Evolutionary conservation across 2,329 filamentous ascomycete genomes (phyloP).

Genomic region (Penicillium hesseltinei): DNA sequence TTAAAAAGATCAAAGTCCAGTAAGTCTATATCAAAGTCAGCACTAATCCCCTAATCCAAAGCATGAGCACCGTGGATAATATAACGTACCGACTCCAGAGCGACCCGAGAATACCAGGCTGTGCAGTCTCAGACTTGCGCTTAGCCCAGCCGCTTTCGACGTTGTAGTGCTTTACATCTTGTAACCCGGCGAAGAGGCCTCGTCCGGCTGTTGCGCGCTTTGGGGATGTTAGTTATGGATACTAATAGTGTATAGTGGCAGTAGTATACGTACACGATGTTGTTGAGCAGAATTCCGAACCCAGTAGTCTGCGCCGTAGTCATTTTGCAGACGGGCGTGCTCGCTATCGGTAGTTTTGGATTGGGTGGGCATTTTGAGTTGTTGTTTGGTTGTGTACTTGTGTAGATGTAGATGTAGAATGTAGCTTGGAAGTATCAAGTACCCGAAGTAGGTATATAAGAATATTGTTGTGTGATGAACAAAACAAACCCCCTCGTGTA

Average conservation of each 20-base stretch:
- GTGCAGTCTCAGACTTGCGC: conserved; percentile 21
- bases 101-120: conserved; percentile 15
- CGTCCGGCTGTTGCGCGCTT: conserved; percentile 36
- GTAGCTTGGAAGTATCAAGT: background rate
- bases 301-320: conserved; percentile 40
- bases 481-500: background rate
- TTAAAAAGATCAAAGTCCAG: conserved; percentile 1
- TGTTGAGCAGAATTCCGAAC: conserved; percentile 23
- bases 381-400: background rate
- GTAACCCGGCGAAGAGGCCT: conserved; percentile 40
- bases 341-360: conserved; percentile 3
- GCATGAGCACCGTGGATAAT: background rate
- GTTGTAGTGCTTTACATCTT: conserved; percentile 40
- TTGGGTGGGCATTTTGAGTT: conserved; percentile 9
- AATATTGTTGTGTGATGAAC: background rate
- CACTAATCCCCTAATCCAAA: background rate
- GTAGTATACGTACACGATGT: conserved; percentile 23
- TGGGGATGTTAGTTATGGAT: background rate
- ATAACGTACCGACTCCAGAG: conserved; percentile 27
- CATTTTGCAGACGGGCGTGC: conserved; percentile 30
- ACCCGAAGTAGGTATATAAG: background rate
- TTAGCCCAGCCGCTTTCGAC: conserved; percentile 39
- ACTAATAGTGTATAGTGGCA: background rate
- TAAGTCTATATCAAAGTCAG: conserved; percentile 14
- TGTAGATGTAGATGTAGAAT: background rate